Base-by-base conservation (phyloP, 768 basidiomycete species). In the Boletus coccyginus region DNA sequence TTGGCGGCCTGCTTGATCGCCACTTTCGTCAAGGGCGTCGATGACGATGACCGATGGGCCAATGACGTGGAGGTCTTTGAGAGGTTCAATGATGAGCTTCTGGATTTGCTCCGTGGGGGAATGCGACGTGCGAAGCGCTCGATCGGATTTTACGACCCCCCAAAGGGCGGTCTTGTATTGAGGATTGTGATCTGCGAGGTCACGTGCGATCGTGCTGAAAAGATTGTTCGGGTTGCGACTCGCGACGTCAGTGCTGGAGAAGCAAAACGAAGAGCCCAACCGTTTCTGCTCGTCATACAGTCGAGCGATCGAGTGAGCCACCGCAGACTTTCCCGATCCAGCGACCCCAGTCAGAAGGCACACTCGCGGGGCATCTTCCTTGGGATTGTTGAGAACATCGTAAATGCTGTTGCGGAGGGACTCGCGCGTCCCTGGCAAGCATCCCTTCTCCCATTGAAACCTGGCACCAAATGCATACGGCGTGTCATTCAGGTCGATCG, bases 11-110 rank as follows among this genome's bases (percentile, higher is more conserved):
- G 13, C 38, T 21, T 7, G 17, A 32, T 64, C 52, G 5, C 59
- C 59, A 33, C 66, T 63, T 31, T 63, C 59, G 21, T 70, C 65
- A 7, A 73, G 50, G 7, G 57, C 69, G 33, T 75, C 74, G 21
- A 52, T 35, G 6, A 52, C 33, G 11, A 52, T 19, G 32, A 52
- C 21, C 3, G 42, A 38, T 1, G 50, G 40, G 6, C 50, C 50
- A 9, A 50, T 32, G 4, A n/a, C 5, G 19, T 32, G 31, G 29
- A 50, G 40, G 40, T 19, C 11, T 13, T 32, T 13, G 27, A n/a
- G 32, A 14, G 43, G 24, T 3, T 21, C 43, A 16, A 44, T 44
- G 13, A 44, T 29, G 4, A 44, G 14, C 24, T 17, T 27, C 43
- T 33, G 3, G 11, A 70, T 57, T 36, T 70, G 70, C 17, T 35